Percentiles rank a stretch among this genome's conserved stretches.
Evolutionary conservation across 345 rosid species (phyloP).

Genomic region (Brassica rapa): DNA sequence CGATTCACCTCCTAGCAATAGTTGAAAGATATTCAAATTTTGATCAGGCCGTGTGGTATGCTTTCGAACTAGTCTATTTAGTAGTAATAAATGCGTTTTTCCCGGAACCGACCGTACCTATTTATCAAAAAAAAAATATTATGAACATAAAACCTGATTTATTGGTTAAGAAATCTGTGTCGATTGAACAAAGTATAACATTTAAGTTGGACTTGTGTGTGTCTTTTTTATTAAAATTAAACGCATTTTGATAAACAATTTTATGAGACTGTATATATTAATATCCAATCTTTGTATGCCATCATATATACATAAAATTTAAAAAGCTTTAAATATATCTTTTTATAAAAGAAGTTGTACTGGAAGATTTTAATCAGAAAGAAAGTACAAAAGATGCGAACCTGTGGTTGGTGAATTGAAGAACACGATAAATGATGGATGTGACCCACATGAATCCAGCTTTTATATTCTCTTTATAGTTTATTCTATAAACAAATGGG

Average conservation of each 20-base stretch:
- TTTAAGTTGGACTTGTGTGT: not conserved
- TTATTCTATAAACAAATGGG: constrained; percentile 16
- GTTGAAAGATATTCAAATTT: no score
- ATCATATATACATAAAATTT: not conserved
- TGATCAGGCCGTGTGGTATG: no score
- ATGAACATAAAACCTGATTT: not conserved
- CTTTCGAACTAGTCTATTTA: no score
- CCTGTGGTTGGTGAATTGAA: constrained; percentile 37
- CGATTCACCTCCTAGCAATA: no score
- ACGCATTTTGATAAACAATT: not conserved
- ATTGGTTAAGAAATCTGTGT: not conserved
- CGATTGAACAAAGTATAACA: not conserved
- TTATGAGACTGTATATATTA: not conserved
- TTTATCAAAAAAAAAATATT: not conserved
- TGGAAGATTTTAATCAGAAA: not conserved
- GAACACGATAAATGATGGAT: constrained; percentile 32
- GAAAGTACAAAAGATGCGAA: constrained; percentile 36
- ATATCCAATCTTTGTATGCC: not conserved
- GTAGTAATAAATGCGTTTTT: no score
- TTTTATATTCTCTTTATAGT: constrained; percentile 14
- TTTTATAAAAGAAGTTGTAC: not conserved
- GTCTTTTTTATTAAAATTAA: not conserved
- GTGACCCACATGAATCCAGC: constrained; percentile 43
- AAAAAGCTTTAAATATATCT: not conserved
- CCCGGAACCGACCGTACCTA: no score